Evolutionary conservation across 805 yeast species (phyloP), one percentile per base, ranked within the genome.

Genomic region (Zygoascus biomembranicola): DNA sequence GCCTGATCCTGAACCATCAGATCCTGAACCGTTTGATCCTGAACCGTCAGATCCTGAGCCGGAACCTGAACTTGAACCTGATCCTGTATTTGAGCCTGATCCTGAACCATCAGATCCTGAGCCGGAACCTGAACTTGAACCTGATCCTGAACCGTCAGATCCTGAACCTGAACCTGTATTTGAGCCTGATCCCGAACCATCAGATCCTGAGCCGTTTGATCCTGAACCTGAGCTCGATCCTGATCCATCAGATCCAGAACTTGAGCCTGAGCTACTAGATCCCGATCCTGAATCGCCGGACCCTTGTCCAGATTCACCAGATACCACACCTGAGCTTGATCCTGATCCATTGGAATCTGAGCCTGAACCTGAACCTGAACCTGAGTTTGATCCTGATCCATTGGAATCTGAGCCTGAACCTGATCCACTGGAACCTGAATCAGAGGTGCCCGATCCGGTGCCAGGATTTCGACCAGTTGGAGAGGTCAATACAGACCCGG

Each of bases 201-300:
- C 35, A 32, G 35, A n/a, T n/a, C n/a, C n/a, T n/a, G n/a, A n/a
- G n/a, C n/a, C n/a, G n/a, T n/a, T n/a, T n/a, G n/a, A n/a, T n/a
- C n/a, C n/a, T n/a, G n/a, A 32, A 8, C 35, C 35, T n/a, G 54
- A 44, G 20, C 54, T 45, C n/a, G 42, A 28, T 13, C 54, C 47
- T n/a, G n/a, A n/a, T n/a, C n/a, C n/a, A n/a, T n/a, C n/a, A n/a
- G n/a, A n/a, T n/a, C n/a, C n/a, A n/a, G n/a, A n/a, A n/a, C n/a
- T 35, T 13, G 39, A 35, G 3, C 39, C 39, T 35, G 39, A 32
- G 11, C 35, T 11, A 32, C n/a, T n/a, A n/a, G n/a, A 23, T 23
- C 39, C 39, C 8, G 39, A 35, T n/a, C n/a, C n/a, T n/a, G n/a
- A n/a, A n/a, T n/a, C n/a, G 5, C 39, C 10, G 3, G 39, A 35